Evolutionary conservation across 108 stramenopile genomes (phyloP), one percentile per base, ranked within the genome.

Genomic region (Pseudonitzschia multiseries): DNA sequence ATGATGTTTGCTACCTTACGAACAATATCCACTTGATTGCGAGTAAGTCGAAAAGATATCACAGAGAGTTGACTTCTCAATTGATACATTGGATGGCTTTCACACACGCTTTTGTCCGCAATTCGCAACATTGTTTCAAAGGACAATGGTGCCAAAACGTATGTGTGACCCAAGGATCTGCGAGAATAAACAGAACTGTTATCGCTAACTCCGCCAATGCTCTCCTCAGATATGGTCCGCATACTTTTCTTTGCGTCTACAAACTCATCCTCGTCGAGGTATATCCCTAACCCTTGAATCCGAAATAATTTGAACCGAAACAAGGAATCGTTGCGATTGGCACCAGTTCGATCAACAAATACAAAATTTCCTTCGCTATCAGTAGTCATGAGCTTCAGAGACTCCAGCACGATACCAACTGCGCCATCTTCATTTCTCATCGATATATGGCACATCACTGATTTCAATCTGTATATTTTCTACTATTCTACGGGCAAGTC

Each of bases 401-500:
- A 89, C 9, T 85, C 76, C 2, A 95, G 65, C 0, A 87, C 74
- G 1, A 91, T 70, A 14, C 94, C 94, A 1, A 89, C 86, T 2
- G 86, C 57, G 67, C 81, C 74, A 44, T 80, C 84, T 48, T 41
- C 65, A 57, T 84, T 84, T 43, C 72, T 54, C 13, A 95, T 31
- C 18, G 81, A 65, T 18, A 95, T 29, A 52, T 93, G 89, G 0
- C n/a, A 95, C 92, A 65, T 89, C 82, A 24, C 84, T 69, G 14
- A 95, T 84, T 75, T 93, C 91, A 10, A 95, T 70, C 72, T 93
- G 90, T 28, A 95, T 70, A 74, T 95, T 95, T 69, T 95, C 92
- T 13, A 92, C 68, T 44, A 95, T 91, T 12, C 90, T 75, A 17
- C 90, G 82, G 0, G 89, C 94, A 62, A 95, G 66, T 26, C 90